Conservation (phyloP, 1,284 basidiomycete species). For the Trametes sp. region DNA sequence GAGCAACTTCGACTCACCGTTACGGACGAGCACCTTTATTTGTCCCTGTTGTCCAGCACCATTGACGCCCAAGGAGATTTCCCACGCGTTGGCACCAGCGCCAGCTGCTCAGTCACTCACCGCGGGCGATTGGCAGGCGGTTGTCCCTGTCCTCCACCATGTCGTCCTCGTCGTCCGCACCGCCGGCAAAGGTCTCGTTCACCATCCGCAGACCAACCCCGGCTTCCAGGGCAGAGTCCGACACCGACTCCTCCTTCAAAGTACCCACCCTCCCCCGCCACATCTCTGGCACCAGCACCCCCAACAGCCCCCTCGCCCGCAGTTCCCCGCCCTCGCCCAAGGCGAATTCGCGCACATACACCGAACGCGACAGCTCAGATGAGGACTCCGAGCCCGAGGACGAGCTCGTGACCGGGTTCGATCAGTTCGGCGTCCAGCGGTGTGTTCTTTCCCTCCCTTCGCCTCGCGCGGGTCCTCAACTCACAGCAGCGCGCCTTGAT, state of each 20-base stretch:
- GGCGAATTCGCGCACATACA: constrained; percentile 38
- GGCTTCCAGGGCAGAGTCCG: constrained; percentile 64
- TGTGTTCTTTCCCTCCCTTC: constrained; percentile 55
- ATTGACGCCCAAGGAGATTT: background rate
- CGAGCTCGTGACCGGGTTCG: constrained; percentile 78
- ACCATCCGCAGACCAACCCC: constrained; percentile 76
- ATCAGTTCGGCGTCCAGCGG: constrained; percentile 76
- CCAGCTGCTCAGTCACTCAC: background rate
- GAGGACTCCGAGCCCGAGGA: constrained; percentile 63
- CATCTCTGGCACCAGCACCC: constrained; percentile 50
- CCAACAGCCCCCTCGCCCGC: constrained; percentile 65
- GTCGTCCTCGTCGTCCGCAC: constrained; percentile 41
- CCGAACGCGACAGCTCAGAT: constrained; percentile 66
- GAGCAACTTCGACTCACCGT: background rate
- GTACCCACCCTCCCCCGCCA: constrained; percentile 65
- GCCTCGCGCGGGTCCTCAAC: constrained; percentile 54
- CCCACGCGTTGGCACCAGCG: background rate
- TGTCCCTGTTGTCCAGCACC: background rate
- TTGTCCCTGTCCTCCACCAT: constrained; percentile 14
- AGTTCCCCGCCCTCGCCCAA: constrained; percentile 53
- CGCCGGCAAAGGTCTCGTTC: constrained; percentile 64
- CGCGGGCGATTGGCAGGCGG: background rate
- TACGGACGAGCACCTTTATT: background rate
- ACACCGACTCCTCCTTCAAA: constrained; percentile 66
- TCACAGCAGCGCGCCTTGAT: constrained; percentile 59